Conservation (phyloP, 2,329 filamentous ascomycete species). For the Hirsutella thompsonii region DNA sequence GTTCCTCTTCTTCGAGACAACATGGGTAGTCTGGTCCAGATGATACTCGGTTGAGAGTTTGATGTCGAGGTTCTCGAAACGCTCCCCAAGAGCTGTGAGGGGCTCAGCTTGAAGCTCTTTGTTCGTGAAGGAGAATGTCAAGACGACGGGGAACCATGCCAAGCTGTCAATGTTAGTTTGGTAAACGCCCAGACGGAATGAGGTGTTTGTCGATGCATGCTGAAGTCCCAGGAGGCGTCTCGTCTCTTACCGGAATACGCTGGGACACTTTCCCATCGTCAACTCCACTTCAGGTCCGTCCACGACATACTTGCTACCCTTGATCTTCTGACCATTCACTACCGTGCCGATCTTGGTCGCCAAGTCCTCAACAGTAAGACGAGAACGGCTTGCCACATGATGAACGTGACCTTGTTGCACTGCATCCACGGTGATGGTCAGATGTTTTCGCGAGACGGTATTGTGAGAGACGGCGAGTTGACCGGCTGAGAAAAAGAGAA, state of each 20-base stretch:
- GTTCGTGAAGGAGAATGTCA: slow-evolving; percentile 36
- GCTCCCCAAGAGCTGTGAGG: slow-evolving; percentile 28
- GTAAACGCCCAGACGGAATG: too few relatives aligned
- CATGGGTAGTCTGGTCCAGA: slow-evolving; percentile 63
- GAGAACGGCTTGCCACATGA: slow-evolving; percentile 51
- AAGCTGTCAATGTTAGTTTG: slow-evolving; percentile 35
- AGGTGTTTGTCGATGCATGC: too few relatives aligned
- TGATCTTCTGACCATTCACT: slow-evolving; percentile 61
- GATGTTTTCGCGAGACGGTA: slow-evolving; percentile 78
- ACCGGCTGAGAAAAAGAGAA: slow-evolving; percentile 33
- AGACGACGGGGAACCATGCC: slow-evolving; percentile 52
- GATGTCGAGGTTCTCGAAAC: slow-evolving; percentile 75
- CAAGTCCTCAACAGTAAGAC: slow-evolving; percentile 62
- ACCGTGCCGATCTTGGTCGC: slow-evolving; percentile 75
- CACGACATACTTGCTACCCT: slow-evolving; percentile 46
- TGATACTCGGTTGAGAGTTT: slow-evolving; percentile 70
- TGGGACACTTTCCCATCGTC: slow-evolving; percentile 56
- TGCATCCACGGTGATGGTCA: slow-evolving; percentile 59
- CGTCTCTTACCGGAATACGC: slow-evolving; percentile 40
- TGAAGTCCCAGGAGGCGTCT: slow-evolving; percentile 2
- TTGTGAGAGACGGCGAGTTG: slow-evolving; percentile 62
- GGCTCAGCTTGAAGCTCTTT: slow-evolving; percentile 58
- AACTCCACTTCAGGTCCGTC: slow-evolving; percentile 42
- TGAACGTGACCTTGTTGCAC: slow-evolving; percentile 55
- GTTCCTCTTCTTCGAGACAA: slow-evolving; percentile 81